phyloP scores from a whole-genome alignment of 345 rosid genomes.

The Salix exigua region DNA sequence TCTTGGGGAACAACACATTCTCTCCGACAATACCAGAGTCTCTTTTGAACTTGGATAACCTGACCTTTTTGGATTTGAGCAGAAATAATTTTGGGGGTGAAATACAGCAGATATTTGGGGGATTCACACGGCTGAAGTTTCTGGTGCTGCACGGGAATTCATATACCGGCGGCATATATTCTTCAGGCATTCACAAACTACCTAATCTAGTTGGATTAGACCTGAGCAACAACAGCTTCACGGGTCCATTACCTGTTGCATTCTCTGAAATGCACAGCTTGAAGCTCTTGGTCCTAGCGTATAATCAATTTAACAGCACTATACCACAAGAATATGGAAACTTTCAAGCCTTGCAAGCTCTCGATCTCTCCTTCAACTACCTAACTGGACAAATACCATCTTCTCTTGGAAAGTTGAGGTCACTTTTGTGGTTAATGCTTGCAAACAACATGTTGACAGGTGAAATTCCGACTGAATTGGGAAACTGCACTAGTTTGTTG shows the following conservation, averaged over 20 bases:
- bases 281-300: slow-evolving; percentile 60
- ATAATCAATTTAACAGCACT: slow-evolving; percentile 54
- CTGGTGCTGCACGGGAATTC: slow-evolving; percentile 57
- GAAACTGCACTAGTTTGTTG: slow-evolving; percentile 71
- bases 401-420: slow-evolving; percentile 59
- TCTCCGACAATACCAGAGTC: slow-evolving; percentile 57
- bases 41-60: slow-evolving; percentile 47
- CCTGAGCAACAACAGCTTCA: slow-evolving; percentile 69
- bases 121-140: slow-evolving; percentile 54
- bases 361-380: slow-evolving; percentile 78
- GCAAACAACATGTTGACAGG: slow-evolving; percentile 70
- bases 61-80: slow-evolving; percentile 70
- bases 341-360: slow-evolving; percentile 55
- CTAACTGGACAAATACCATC: slow-evolving; percentile 66
- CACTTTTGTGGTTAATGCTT: slow-evolving; percentile 91
- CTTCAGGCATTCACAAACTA: slow-evolving; percentile 68
- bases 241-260: slow-evolving; percentile 63
- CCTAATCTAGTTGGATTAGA: slow-evolving; percentile 55
- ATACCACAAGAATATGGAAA: slow-evolving; percentile 75
- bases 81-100: slow-evolving; percentile 59
- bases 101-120: slow-evolving; percentile 66
- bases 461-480: slow-evolving; percentile 63
- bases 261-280: slow-evolving; percentile 50
- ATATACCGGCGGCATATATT: slow-evolving; percentile 52
- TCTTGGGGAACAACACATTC: slow-evolving; percentile 69